Conservation (phyloP, 2,329 filamentous ascomycete genomes). For the Cadophora luteo-olivacea region DNA sequence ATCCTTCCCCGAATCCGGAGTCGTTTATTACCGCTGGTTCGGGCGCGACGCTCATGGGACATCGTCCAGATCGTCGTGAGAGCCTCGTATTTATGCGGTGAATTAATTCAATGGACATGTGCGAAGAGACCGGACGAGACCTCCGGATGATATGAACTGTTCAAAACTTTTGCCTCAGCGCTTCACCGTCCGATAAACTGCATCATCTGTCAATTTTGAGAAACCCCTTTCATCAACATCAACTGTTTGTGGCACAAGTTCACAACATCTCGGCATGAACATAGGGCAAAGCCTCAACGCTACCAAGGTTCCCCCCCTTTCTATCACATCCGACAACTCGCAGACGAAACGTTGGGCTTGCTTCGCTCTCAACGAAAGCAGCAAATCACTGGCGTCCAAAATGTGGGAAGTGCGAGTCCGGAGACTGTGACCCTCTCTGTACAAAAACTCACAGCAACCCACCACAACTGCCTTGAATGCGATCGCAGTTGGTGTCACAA, state of each 20-base stretch:
- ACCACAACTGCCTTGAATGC: background rate
- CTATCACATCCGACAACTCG: background rate
- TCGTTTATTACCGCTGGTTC: background rate
- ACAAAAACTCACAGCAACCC: background rate
- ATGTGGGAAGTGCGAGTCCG: background rate
- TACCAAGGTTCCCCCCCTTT: conserved; percentile 1
- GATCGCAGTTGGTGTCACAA: background rate
- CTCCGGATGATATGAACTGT: background rate
- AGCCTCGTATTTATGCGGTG: background rate
- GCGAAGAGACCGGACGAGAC: background rate
- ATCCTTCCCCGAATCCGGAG: conserved; percentile 1
- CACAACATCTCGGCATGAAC: background rate
- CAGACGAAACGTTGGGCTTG: background rate
- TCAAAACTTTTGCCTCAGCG: background rate
- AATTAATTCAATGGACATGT: background rate
- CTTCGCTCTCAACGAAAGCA: background rate
- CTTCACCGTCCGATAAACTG: background rate
- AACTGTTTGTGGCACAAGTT: background rate
- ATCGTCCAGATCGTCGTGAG: background rate
- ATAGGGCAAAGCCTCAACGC: conserved; percentile 8
- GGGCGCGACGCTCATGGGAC: background rate
- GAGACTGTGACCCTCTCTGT: background rate
- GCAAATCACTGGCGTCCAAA: background rate
- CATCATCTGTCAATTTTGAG: background rate
- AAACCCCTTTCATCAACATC: background rate